Evolutionary conservation across 257 asterid genomes (phyloP).

Genomic region (Solanum paucissectum): DNA sequence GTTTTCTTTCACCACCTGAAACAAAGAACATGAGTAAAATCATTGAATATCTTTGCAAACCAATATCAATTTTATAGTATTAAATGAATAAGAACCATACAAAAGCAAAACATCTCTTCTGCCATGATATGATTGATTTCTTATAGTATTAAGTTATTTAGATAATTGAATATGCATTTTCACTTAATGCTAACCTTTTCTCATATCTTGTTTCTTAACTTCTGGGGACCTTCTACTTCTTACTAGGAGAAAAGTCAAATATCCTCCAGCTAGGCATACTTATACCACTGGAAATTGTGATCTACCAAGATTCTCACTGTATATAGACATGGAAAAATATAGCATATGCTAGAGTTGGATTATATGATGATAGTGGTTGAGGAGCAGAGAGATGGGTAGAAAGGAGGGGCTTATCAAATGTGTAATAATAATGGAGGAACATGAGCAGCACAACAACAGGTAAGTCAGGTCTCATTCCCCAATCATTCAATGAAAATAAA

Average conservation of each 20-base stretch:
- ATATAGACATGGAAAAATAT: neutral
- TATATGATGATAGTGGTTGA: neutral
- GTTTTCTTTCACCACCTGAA: constrained; percentile 21
- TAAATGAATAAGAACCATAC: neutral
- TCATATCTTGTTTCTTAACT: neutral
- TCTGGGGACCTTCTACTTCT: neutral
- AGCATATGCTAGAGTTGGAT: neutral
- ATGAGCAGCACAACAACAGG: neutral
- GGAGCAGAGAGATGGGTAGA: neutral
- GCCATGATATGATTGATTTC: neutral
- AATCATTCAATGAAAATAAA: neutral
- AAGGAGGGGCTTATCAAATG: neutral
- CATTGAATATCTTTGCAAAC: neutral
- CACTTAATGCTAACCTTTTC: neutral
- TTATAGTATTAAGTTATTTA: neutral
- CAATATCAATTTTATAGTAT: neutral
- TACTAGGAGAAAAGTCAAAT: neutral
- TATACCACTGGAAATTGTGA: neutral
- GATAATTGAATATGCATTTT: neutral
- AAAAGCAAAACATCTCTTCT: neutral
- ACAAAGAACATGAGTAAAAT: neutral
- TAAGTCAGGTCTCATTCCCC: neutral
- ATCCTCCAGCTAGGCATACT: neutral
- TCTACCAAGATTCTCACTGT: neutral
- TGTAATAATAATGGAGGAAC: neutral